Base-by-base conservation (phyloP, 2,329 filamentous ascomycete species). In the Atkinsonella hypoxylon region DNA sequence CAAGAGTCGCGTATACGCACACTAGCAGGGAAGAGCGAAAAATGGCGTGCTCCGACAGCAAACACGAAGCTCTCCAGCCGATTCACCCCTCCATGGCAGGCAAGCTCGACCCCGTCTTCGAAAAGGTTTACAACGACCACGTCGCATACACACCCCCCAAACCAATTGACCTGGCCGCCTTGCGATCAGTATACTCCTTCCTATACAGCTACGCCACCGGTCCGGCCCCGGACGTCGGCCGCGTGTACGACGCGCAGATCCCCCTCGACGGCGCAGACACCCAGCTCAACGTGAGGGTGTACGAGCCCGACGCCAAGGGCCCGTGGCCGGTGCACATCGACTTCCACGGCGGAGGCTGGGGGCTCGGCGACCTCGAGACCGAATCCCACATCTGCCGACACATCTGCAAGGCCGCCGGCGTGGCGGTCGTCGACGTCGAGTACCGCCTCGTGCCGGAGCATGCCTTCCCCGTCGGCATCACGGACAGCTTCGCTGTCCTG, bases 381-480 rank as follows among this genome's bases (percentile, higher is more conserved):
- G 74, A 77, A 61, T 62, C 67, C 3, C 68, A 74, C 54, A 70
- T 76, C 50, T 75, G 72, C 65, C 64, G 66, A 48, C 71, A 75
- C 55, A 64, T 76, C 22, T 73, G 68, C 59, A 61, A 64, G 30
- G 62, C 67, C 44, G 69, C 68, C 20, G 62, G 64, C 26, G 72
- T 73, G 30, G 66, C 64, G 13, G 72, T 77, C 30, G 65, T 79
- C 49, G 71, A 76, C 55, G 70, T 77, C 11, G 73, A 61, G n/a
- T 79, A 78, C 56, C 69, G 75, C 4, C 67, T 77, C 1, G 70
- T 75, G 0, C 75, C 75, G 9, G 74, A 77, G 58, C 58, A 69
- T 54, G 61, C 69, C 5, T 76, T 74, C 51, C 75, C 75, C n/a
- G 67, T 67, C 13, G 65, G 64, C 31, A 66, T 73, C 17, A 67